Conservation (phyloP, 2,329 filamentous ascomycete genomes). For the Atkinsonella hypoxylon region DNA sequence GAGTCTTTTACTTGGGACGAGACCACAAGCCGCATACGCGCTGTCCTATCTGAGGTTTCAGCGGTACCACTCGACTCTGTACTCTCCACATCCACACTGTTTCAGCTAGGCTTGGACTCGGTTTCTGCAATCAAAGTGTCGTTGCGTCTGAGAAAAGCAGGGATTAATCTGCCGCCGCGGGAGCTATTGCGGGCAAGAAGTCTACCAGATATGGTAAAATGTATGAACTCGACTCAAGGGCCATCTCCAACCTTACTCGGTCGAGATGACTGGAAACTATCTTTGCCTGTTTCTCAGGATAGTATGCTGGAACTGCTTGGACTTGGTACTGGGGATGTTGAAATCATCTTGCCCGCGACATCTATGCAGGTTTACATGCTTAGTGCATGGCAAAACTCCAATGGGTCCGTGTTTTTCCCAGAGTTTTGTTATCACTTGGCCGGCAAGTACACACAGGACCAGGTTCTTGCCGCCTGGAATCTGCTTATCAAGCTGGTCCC, state of each 20-base stretch:
- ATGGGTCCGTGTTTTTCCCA: slow-evolving; percentile 59
- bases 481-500: slow-evolving; percentile 40
- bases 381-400: slow-evolving; percentile 57
- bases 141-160: slow-evolving; percentile 52
- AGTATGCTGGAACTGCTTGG: slow-evolving; percentile 25
- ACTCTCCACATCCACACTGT: slow-evolving; percentile 51
- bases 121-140: slow-evolving; percentile 83
- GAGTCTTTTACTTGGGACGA: slow-evolving; percentile 20
- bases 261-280: slow-evolving; percentile 13
- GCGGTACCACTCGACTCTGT: slow-evolving; percentile 47
- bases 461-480: slow-evolving; percentile 49
- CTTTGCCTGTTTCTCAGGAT: slow-evolving; percentile 26
- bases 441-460: slow-evolving; percentile 22
- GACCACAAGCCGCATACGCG: slow-evolving; percentile 27
- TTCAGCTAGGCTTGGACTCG: slow-evolving; percentile 80
- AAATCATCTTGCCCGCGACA: slow-evolving; percentile 53
- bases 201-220: slow-evolving; percentile 48
- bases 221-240: slow-evolving; percentile 4
- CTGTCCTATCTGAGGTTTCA: slow-evolving; percentile 45
- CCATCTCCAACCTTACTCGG: not conserved
- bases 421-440: slow-evolving; percentile 51
- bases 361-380: slow-evolving; percentile 76
- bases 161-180: slow-evolving; percentile 53
- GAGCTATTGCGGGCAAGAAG: slow-evolving; percentile 58
- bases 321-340: slow-evolving; percentile 35